Evolutionary conservation across 2,329 filamentous ascomycete species (phyloP), one percentile per base, ranked within the genome.

Genomic region (Chaetothyriales sp.): DNA sequence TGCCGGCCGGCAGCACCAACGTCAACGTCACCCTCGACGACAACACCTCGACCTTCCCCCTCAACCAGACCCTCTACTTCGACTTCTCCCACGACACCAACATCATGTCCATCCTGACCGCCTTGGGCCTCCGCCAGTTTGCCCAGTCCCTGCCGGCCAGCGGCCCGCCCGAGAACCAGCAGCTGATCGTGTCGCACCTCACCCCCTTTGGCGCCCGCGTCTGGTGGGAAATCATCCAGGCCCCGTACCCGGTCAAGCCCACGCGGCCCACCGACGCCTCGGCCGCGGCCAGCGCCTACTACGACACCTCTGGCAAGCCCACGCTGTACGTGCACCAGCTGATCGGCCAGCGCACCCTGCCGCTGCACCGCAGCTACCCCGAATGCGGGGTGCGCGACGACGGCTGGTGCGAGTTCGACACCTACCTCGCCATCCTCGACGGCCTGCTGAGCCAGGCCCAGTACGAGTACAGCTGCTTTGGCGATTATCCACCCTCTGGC

Each of bases 11-110:
- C 3, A 55, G 57, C 6, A 61, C 60, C 63, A 82, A 86, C 60
- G 63, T 72, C 46, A 73, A 67, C 53, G 53, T 58, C 44, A 68
- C 66, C 5, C 55, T 67, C 2, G 63, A 65, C 51, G 78, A 74
- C 62, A 85, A 76, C 65, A 74, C 74, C 0, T 70, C 71, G 37
- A 89, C 84, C 0, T 89, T 89, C 64, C 85, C 85, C 0, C 68
- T 85, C 3, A 78, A 87, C 62, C 86, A 89, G 63, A 76, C 72
- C n/a, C 71, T 89, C 15, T 87, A 88, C 65, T 77, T 89, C 48
- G 85, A 89, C 69, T 89, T 89, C 65, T 82, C 78, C 15, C 85
- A 89, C 65, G 85, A 89, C 66, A 83, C 82, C 29, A 86, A 85
- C 63, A 85, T 86, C 54, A 72, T 82, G 59, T 76, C 77, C 22